Conservation (phyloP, 805 yeast species). For the Saturnispora halmiae region DNA sequence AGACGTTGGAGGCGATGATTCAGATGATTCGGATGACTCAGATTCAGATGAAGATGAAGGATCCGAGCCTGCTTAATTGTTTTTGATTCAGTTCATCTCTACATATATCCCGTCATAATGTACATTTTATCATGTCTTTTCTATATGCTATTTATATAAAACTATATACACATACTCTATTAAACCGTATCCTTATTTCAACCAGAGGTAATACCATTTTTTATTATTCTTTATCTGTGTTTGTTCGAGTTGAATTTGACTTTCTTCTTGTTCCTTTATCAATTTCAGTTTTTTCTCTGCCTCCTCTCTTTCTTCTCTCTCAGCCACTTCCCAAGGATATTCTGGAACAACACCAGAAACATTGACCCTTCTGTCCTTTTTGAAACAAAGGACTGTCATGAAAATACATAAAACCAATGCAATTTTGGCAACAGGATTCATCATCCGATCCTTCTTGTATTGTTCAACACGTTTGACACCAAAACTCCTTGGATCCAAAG, state of each 20-base stretch:
- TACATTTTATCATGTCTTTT: background rate
- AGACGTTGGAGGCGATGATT: slow-evolving; percentile 45
- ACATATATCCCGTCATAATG: background rate
- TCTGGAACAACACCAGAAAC: slow-evolving; percentile 25
- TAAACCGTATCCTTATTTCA: slow-evolving; percentile 16
- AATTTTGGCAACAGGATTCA: slow-evolving; percentile 51
- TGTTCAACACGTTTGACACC: slow-evolving; percentile 36
- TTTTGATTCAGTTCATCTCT: background rate
- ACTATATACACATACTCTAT: background rate
- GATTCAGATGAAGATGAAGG: slow-evolving; percentile 23
- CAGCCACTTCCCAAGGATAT: slow-evolving; percentile 23
- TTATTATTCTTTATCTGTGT: too few relatives aligned
- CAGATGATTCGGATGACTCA: too few relatives aligned
- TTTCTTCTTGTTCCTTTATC: slow-evolving; percentile 2
- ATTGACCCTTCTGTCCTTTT: slow-evolving; percentile 39
- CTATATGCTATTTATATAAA: background rate
- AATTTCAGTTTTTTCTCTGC: slow-evolving; percentile 12
- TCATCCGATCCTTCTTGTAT: slow-evolving; percentile 38
- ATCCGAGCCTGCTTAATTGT: background rate
- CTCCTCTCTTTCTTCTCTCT: slow-evolving; percentile 13
- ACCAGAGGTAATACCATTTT: slow-evolving; percentile 48
- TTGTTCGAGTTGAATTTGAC: too few relatives aligned
- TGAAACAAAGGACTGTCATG: slow-evolving; percentile 42
- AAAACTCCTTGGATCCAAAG: slow-evolving; percentile 29
- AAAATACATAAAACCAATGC: slow-evolving; percentile 41